Evolutionary conservation across 2,329 filamentous ascomycete species (phyloP), one percentile per base, ranked within the genome.

Genomic region (Paecilomyces sp.): DNA sequence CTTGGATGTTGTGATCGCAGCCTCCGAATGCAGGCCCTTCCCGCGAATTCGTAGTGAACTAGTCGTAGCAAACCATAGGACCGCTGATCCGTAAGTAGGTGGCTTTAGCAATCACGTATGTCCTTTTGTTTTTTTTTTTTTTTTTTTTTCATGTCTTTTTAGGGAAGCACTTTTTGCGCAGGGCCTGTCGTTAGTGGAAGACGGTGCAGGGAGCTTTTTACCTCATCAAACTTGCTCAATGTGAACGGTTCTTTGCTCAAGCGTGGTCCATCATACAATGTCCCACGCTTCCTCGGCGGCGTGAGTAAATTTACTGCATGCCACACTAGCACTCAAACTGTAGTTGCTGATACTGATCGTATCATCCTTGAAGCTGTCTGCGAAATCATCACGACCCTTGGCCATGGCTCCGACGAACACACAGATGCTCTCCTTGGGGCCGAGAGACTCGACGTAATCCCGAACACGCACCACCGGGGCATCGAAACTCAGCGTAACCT

Each of bases 231-330:
- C 36, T 25, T 28, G 18, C 30, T 36, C 25, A 53, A 50, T 22
- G 53, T 15, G 60, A 28, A 66, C 30, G n/a, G 56, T 56, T 47
- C 8, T 47, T 22, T 18, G 54, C 58, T 60, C 56, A 65, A 64
- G 36, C 57, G 30, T 33, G 55, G 56, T 28, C n/a, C 22, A 58
- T 83, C 87, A 99, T 70, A 97, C 85, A 67, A 99, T 90, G 72
- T 91, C 87, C 94, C 94, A 99, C 36, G 89, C 88, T 75, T 99
- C 94, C 78, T 99, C 94, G 52, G 92, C 93, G 50, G 93, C 94
- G 77, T 99, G 94, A 78, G 94, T 97, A 82, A 99, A 97, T 77
- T 97, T 99, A 85, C 93, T 97, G 83, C 94, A 99, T 52, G 94
- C 93, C 63, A 99, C 94, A 80, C 93, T 97, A 62, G 94, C 94